Base-by-base conservation (phyloP, 2,329 filamentous ascomycete genomes). In the Leptographium wingfieldii region DNA sequence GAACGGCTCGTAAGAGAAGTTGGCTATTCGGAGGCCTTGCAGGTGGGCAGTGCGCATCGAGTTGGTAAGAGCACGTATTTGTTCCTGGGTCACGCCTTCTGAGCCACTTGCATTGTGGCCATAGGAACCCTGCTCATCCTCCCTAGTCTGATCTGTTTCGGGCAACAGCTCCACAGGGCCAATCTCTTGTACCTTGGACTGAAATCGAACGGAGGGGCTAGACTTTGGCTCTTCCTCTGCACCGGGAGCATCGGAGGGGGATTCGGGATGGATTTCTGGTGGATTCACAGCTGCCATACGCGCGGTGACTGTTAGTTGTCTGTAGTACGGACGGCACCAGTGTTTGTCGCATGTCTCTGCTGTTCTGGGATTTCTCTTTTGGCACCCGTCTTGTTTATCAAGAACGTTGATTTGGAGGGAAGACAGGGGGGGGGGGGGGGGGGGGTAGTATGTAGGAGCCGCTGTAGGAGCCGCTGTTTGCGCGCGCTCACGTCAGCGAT, bases 1-100 rank as follows among this genome's bases (percentile, higher is more conserved):
- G 64, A 96, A 85, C 40, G 92, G 87, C 70, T 96, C 92, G 69
- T 92, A 97, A 52, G 87, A 85, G 73, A 90, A 95, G 69, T 91
- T 89, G 69, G 87, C 88, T 77, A 95, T 83, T 64, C 92, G 84
- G 60, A 84, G 81, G 67, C 92, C 87, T 74, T 96, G 92, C 63
- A 96, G 79, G 66, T 86, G 84, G 55, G 85, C 81, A 63, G 84
- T 83, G 65, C 90, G 87, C 31, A 95, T 76, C 29, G 83, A 85
- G 66, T 84, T 82, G 57, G 88, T 85, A 63, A 96, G 76, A n/a
- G 60, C 59, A 16, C 56, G 82, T 60, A 95, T 77, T 68, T 92
- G 82, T 60, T 89, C 85, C 22, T 76, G 73, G 6, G 78, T 77
- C 56, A 78, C 73, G 63, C 76, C 73, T 25, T 27, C n/a, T 12